A percentile compares a stretch with the other conserved stretches of the same genome.
These are phyloP conservation scores for Protomyces gravidus DNA, from an alignment of 1,139 yeast genomes.

Conservation along the genomic window DNA sequence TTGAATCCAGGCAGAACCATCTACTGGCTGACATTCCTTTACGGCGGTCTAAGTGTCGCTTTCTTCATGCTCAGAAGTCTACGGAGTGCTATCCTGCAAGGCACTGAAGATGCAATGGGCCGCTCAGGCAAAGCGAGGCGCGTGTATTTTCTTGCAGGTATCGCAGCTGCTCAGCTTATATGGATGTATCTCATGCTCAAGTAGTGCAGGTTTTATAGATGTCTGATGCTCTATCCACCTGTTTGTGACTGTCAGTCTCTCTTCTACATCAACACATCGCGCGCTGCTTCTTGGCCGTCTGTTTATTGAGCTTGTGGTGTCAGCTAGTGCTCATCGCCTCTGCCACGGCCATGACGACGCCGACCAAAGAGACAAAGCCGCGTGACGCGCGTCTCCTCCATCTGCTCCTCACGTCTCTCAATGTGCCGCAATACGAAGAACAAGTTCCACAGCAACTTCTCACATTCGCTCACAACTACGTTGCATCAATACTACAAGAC, in stretches of 20 bases:
- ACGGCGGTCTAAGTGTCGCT: slow-evolving; percentile 44
- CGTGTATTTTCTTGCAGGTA: slow-evolving; percentile 77
- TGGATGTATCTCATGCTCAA: slow-evolving; percentile 53
- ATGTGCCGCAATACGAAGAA: slow-evolving; percentile 86
- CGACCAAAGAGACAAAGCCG: slow-evolving; percentile 45
- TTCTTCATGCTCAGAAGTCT: slow-evolving; percentile 68
- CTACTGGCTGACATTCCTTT: slow-evolving; percentile 45
- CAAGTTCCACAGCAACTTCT: slow-evolving; percentile 90
- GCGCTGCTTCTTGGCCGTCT: no score
- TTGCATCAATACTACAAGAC: slow-evolving; percentile 9
- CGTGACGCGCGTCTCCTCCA: slow-evolving; percentile 88
- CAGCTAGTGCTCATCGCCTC: no score
- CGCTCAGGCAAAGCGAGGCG: slow-evolving; percentile 64
- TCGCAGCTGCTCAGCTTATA: slow-evolving; percentile 74
- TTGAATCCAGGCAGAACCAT: slow-evolving; percentile 45
- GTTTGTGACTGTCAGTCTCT: not conserved
- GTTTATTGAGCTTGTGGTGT: no score
- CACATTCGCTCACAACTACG: slow-evolving; percentile 75
- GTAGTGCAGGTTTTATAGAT: slow-evolving; percentile 5
- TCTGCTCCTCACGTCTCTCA: slow-evolving; percentile 86
- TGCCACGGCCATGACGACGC: slow-evolving; percentile 12
- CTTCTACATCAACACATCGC: not conserved
- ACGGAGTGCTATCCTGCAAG: slow-evolving; percentile 66
- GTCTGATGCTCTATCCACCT: not conserved
- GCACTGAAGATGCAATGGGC: slow-evolving; percentile 50